These are phyloP conservation scores for Cornus kousa DNA, from an alignment of 148 eudicot species.

Conservation along the genomic window DNA sequence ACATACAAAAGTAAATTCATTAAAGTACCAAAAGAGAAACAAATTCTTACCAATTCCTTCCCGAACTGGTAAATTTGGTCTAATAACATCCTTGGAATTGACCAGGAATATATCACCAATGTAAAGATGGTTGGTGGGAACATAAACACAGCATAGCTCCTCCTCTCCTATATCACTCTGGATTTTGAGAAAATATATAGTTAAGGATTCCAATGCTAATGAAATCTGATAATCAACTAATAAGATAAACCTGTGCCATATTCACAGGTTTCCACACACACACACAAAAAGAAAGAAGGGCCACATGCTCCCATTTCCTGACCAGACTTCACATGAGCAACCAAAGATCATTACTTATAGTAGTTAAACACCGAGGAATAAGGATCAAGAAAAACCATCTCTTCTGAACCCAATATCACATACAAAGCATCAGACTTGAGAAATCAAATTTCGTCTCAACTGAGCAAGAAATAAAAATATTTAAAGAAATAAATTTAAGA, in stretches of 20 bases:
- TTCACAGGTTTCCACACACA: too few relatives aligned
- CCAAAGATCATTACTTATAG: neutral
- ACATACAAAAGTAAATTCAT: neutral
- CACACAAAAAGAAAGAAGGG: neutral
- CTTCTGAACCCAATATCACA: neutral
- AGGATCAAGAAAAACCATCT: neutral
- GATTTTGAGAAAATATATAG: neutral
- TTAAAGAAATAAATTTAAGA: neutral
- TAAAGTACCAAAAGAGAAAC: slow-evolving; percentile 17
- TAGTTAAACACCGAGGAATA: neutral
- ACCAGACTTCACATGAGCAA: neutral
- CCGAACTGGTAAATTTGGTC: slow-evolving; percentile 72
- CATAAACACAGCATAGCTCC: slow-evolving; percentile 67
- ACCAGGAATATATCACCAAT: slow-evolving; percentile 71
- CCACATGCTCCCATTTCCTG: neutral
- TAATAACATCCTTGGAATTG: slow-evolving; percentile 62
- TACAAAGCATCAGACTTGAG: neutral
- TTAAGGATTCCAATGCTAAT: neutral
- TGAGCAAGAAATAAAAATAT: neutral
- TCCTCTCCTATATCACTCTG: slow-evolving; percentile 28
- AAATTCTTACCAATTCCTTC: slow-evolving; percentile 49
- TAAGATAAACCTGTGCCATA: too few relatives aligned
- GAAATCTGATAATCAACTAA: neutral
- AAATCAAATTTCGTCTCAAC: neutral
- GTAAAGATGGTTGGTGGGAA: slow-evolving; percentile 75